These are phyloP conservation scores for Phytophthora syringae DNA, from an alignment of 352 stramenopile genomes.

Conservation along the genomic window DNA sequence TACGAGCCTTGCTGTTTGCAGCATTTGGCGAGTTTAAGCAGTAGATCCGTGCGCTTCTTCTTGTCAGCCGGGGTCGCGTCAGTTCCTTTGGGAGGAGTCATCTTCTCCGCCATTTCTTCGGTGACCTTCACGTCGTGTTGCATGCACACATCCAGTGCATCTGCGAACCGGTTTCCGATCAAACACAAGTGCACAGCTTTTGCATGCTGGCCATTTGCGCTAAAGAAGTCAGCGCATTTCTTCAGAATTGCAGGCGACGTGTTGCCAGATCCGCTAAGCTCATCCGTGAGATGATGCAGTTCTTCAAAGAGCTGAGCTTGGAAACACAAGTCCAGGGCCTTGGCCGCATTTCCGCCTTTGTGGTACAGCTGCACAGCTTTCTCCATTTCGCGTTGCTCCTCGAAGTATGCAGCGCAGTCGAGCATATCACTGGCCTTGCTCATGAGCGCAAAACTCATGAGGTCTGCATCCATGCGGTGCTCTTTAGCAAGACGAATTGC, in stretches of 20 bases:
- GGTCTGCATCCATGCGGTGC: slow-evolving; percentile 89
- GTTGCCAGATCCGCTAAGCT: slow-evolving; percentile 65
- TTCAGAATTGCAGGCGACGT: slow-evolving; percentile 87
- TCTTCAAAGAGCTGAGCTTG: slow-evolving; percentile 89
- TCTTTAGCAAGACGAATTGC: slow-evolving; percentile 93
- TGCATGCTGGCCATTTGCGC: slow-evolving; percentile 89
- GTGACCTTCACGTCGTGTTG: slow-evolving; percentile 90
- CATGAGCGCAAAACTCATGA: slow-evolving; percentile 93
- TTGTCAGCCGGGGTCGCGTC: slow-evolving; percentile 51
- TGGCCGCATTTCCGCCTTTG: slow-evolving; percentile 90
- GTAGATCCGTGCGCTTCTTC: slow-evolving; percentile 79
- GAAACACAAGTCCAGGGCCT: slow-evolving; percentile 95
- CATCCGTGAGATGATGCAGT: slow-evolving; percentile 86
- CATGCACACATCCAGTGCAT: slow-evolving; percentile 92
- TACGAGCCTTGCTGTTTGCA: slow-evolving; percentile 94
- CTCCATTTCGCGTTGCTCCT: slow-evolving; percentile 91
- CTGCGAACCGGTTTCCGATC: slow-evolving; percentile 63
- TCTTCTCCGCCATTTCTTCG: slow-evolving; percentile 92
- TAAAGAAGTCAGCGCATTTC: slow-evolving; percentile 94
- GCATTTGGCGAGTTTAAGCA: slow-evolving; percentile 92
- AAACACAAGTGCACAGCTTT: slow-evolving; percentile 93
- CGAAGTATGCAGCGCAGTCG: slow-evolving; percentile 93
- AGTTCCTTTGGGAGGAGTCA: slow-evolving; percentile 90
- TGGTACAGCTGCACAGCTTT: slow-evolving; percentile 95
- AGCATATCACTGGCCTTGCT: slow-evolving; percentile 88